Conservation (phyloP, 257 asterid species). For the Fraxinus pennsylvanica region DNA sequence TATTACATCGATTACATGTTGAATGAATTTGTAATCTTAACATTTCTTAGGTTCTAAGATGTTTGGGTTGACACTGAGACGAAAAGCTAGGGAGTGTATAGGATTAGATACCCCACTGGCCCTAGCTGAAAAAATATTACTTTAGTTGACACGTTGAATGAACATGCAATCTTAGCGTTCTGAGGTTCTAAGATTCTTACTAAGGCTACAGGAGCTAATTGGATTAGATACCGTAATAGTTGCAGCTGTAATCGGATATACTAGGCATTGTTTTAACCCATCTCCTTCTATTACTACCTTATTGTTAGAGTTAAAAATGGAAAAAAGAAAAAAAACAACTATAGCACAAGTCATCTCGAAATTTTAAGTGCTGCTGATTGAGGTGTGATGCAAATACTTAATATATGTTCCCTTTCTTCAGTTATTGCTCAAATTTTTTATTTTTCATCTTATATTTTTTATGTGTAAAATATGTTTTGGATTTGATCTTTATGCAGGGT, state of each 20-base stretch:
- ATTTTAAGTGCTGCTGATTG: conserved; percentile 2
- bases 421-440: background rate
- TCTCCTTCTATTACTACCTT: background rate
- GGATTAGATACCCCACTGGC: background rate
- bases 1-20: conserved; percentile 15
- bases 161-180: background rate
- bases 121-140: background rate
- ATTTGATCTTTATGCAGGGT: conserved; percentile 59
- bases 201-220: background rate
- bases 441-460: no score
- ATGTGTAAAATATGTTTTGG: conserved; percentile 12
- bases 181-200: background rate
- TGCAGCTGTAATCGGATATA: background rate
- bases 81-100: background rate
- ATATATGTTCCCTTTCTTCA: background rate
- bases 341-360: background rate
- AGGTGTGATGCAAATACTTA: background rate
- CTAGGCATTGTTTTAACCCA: background rate
- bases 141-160: background rate
- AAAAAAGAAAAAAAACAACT: background rate
- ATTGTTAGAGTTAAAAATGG: background rate
- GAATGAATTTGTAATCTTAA: conserved; percentile 11
- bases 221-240: background rate
- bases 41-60: background rate
- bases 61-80: background rate